Percentiles rank a stretch among this genome's conserved stretches.
phyloP scores from a whole-genome alignment of 1,284 basidiomycete species.

The Boletus sp. region DNA sequence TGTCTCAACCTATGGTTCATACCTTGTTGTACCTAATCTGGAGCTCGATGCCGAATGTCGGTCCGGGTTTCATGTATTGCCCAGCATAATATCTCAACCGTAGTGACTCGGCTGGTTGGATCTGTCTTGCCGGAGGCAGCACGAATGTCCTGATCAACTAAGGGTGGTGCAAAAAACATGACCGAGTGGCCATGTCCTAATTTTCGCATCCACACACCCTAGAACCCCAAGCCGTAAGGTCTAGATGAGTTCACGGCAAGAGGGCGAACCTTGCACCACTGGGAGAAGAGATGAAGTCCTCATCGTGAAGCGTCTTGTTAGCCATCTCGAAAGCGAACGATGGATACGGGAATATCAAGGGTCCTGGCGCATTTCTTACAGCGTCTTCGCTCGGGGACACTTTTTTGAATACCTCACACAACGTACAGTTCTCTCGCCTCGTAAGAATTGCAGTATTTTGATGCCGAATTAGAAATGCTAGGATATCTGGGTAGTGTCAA shows the following conservation, averaged over 20 bases:
- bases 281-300: too few relatives aligned
- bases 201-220: constrained; percentile 4
- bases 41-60: background rate
- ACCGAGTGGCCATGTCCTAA: background rate
- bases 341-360: background rate
- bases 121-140: background rate
- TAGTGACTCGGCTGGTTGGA: background rate
- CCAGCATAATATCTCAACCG: background rate
- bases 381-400: background rate
- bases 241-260: too few relatives aligned
- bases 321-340: background rate
- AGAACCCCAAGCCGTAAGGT: background rate
- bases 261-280: background rate
- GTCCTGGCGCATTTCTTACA: background rate
- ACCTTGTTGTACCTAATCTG: background rate
- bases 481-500: background rate
- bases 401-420: background rate
- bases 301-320: background rate
- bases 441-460: background rate
- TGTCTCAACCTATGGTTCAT: background rate
- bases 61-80: background rate
- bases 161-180: background rate
- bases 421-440: background rate
- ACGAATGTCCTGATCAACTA: background rate
- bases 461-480: background rate